Percentiles rank a stretch among this genome's conserved stretches.
Conservation (phyloP, 768 basidiomycete species). For the Termitomyces sp. region DNA sequence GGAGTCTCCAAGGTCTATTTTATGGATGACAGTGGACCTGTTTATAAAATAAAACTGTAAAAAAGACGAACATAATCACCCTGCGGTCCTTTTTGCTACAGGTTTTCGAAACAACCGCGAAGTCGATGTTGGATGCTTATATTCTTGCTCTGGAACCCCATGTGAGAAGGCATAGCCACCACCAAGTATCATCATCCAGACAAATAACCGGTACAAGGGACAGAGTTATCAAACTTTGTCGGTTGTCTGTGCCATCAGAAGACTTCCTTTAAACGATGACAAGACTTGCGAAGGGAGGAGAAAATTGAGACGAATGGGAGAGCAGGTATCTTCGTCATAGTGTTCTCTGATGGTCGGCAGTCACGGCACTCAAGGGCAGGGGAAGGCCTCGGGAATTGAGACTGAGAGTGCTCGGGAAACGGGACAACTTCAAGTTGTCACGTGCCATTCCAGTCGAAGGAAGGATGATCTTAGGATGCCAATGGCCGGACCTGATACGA, state of each 20-base stretch:
- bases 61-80: too few species aligned
- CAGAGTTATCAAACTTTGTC: slow-evolving; percentile 4
- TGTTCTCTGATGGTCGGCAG: not conserved
- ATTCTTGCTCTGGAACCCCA: not conserved
- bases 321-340: not conserved
- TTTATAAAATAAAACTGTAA: too few species aligned
- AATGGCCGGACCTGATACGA: too few species aligned
- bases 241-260: not conserved
- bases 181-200: slow-evolving; percentile 29
- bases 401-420: slow-evolving; percentile 16
- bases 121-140: not conserved
- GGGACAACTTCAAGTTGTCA: too few species aligned
- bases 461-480: too few species aligned
- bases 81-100: not conserved
- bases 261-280: not conserved
- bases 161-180: slow-evolving; percentile 11
- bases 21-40: not conserved
- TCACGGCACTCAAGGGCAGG: slow-evolving; percentile 19
- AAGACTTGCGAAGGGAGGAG: not conserved
- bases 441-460: too few species aligned
- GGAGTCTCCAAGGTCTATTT: not conserved
- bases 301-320: not conserved
- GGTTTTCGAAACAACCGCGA: not conserved
- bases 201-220: slow-evolving; percentile 22
- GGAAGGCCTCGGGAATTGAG: slow-evolving; percentile 23